These are phyloP conservation scores for Sutorius eximius DNA, from an alignment of 1,284 basidiomycete genomes.

Conservation along the genomic window DNA sequence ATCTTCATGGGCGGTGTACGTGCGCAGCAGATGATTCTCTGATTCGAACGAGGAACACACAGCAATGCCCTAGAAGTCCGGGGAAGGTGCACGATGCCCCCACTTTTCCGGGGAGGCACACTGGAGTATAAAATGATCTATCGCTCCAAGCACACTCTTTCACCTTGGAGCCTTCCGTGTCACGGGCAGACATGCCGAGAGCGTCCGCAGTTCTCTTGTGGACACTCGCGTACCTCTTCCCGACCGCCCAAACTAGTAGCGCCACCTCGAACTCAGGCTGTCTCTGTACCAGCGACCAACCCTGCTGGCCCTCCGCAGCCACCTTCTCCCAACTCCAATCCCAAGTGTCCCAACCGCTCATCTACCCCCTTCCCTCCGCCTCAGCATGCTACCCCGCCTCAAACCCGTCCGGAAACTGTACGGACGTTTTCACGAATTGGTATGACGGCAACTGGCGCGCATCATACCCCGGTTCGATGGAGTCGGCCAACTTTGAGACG, in stretches of 20 bases:
- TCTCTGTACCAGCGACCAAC: conserved; percentile 12
- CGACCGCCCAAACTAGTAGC: neutral
- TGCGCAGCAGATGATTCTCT: neutral
- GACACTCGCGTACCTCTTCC: neutral
- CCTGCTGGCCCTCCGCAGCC: conserved; percentile 43
- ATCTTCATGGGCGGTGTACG: neutral
- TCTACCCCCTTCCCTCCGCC: conserved; percentile 30
- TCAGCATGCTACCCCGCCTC: conserved; percentile 27
- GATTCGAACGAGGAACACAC: neutral
- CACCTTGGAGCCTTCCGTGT: too few species aligned
- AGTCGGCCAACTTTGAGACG: conserved; percentile 42
- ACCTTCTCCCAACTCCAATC: conserved; percentile 35
- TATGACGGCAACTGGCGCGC: conserved; percentile 41
- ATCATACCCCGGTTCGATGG: conserved; percentile 41
- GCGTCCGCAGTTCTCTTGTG: neutral
- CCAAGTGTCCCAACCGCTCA: conserved; percentile 33
- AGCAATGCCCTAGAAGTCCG: neutral
- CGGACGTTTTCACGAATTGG: conserved; percentile 31
- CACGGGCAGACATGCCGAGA: conserved; percentile 1
- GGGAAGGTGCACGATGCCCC: too few species aligned
- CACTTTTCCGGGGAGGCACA: neutral
- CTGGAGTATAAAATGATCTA: neutral
- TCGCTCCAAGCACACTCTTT: neutral
- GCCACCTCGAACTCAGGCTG: neutral
- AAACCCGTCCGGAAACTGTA: conserved; percentile 24